Evolutionary conservation across 495 filamentous ascomycete species (phyloP), one percentile per base, ranked within the genome.

Genomic region (Penicillium parvum): DNA sequence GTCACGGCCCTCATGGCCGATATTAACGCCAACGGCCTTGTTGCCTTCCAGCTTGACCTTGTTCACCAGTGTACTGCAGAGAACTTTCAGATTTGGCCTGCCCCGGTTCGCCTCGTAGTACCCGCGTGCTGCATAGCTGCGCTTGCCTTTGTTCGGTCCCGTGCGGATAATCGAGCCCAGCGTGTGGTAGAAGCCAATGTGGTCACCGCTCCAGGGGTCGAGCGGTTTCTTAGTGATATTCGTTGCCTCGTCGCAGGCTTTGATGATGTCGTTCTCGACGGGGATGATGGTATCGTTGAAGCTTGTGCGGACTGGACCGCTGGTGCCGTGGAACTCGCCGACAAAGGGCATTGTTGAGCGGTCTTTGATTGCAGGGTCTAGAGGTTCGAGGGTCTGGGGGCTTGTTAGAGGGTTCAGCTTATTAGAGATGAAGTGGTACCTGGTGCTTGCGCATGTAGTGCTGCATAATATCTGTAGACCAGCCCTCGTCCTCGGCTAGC

Each of bases 61-160:
- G 30, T 57, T 52, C 5, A 57, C 64, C 1, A 45, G 37, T 7
- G 57, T 59, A 40, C 63, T 61, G 16, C 40, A 59, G 9, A 73
- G 43, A n/a, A 65, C 41, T 20, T 56, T 58, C 4, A 65, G 52
- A 28, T 65, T 65, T 1, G 45, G 41, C 0, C 61, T 50, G 1
- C 18, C 38, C 5, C 38, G 21, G 18, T 52, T 55, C 1, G 43
- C 44, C 14, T 52, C 47, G n/a, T 50, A 55, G 37, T 66, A 63
- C 6, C 49, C 63, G 19, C 45, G 66, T n/a, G 67, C 64, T 23
- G 76, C 71, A 48, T 77, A 74, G 25, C 74, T 73, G 21, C 77
- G 63, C 21, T 74, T 74, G 37, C 72, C 68, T 30, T 53, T 53
- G 19, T 72, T 73, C 15, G 64, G 49, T 1, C 52, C 50, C 3